Percentiles rank a stretch among this genome's conserved stretches.
Evolutionary conservation across 306 rosid genomes (phyloP).

Genomic region (Vigna hirtella): DNA sequence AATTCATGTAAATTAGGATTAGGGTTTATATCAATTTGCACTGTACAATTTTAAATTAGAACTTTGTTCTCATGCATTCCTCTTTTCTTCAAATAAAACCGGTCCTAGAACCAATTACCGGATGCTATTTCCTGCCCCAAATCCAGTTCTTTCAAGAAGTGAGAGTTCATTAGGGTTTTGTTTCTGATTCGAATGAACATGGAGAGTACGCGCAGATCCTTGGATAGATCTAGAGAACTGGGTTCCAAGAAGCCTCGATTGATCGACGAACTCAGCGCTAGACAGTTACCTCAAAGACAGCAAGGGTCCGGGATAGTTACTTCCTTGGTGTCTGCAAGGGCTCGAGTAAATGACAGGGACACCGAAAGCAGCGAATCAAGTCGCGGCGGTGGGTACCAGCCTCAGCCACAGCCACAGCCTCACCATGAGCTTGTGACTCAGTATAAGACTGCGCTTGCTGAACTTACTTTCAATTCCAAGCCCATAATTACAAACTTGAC

Average conservation of each 20-base stretch:
- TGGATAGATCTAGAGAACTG: conserved; percentile 82
- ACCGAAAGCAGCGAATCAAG: conserved; percentile 58
- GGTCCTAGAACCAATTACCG: background rate
- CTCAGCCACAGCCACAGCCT: conserved; percentile 82
- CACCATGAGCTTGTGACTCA: conserved; percentile 89
- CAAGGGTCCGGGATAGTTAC: conserved; percentile 51
- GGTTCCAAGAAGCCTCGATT: conserved; percentile 85
- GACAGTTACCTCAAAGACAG: conserved; percentile 74
- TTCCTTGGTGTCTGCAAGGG: conserved; percentile 52
- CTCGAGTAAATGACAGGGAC: conserved; percentile 63
- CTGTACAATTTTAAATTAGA: conserved; percentile 41
- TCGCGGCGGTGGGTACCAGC: conserved; percentile 74
- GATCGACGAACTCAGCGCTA: conserved; percentile 62
- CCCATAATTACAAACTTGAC: conserved; percentile 96
- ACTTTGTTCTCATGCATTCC: background rate
- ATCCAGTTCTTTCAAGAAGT: conserved; percentile 40
- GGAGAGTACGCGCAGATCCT: conserved; percentile 87
- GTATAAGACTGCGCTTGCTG: conserved; percentile 89
- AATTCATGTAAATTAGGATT: conserved; percentile 33
- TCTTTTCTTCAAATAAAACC: background rate
- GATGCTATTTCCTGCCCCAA: conserved; percentile 11
- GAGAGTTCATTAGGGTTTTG: conserved; percentile 45
- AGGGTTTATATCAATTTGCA: conserved; percentile 48
- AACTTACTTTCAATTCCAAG: conserved; percentile 95
- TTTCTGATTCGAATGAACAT: conserved; percentile 58